Percentiles rank a stretch among this genome's conserved stretches.
phyloP scores from a whole-genome alignment of 352 stramenopile genomes.

The Pythium brassicae region DNA sequence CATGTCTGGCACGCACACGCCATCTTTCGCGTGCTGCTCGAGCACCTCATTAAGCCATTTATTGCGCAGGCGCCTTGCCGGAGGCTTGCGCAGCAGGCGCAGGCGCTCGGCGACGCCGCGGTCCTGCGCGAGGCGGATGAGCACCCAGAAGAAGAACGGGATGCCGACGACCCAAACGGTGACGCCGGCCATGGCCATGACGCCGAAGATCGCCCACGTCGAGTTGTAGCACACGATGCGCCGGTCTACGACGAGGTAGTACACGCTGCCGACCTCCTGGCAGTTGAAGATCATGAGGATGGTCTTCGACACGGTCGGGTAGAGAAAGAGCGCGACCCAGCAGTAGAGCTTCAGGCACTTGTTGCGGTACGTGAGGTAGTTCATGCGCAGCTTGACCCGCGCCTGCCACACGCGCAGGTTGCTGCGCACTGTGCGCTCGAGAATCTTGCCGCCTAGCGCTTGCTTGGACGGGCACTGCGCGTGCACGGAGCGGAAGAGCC shows the following conservation, averaged over 20 bases:
- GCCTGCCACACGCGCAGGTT: slow-evolving; percentile 78
- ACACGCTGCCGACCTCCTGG: slow-evolving; percentile 56
- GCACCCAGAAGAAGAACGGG: slow-evolving; percentile 71
- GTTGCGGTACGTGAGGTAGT: slow-evolving; percentile 78
- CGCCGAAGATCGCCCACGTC: slow-evolving; percentile 58
- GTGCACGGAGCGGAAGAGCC: slow-evolving; percentile 57
- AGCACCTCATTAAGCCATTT: slow-evolving; percentile 69
- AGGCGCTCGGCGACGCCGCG: slow-evolving; percentile 45
- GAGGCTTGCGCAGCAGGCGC: slow-evolving; percentile 35
- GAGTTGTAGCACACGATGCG: slow-evolving; percentile 69
- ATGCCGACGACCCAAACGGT: slow-evolving; percentile 72
- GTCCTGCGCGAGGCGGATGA: slow-evolving; percentile 66
- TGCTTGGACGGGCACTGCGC: slow-evolving; percentile 43
- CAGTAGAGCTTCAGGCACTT: slow-evolving; percentile 79
- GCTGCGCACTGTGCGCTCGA: slow-evolving; percentile 61
- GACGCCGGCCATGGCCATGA: slow-evolving; percentile 48
- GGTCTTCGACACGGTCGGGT: slow-evolving; percentile 72
- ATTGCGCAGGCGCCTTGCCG: slow-evolving; percentile 29
- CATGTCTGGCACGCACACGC: slow-evolving; percentile 50
- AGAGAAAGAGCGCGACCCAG: slow-evolving; percentile 73
- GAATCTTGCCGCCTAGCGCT: slow-evolving; percentile 36
- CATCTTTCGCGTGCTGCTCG: slow-evolving; percentile 36
- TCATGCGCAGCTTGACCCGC: slow-evolving; percentile 75
- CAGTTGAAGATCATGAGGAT: slow-evolving; percentile 81
- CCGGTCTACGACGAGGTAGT: slow-evolving; percentile 62